Conservation (phyloP, 331 rosid species). For the Pyrus hybrid region DNA sequence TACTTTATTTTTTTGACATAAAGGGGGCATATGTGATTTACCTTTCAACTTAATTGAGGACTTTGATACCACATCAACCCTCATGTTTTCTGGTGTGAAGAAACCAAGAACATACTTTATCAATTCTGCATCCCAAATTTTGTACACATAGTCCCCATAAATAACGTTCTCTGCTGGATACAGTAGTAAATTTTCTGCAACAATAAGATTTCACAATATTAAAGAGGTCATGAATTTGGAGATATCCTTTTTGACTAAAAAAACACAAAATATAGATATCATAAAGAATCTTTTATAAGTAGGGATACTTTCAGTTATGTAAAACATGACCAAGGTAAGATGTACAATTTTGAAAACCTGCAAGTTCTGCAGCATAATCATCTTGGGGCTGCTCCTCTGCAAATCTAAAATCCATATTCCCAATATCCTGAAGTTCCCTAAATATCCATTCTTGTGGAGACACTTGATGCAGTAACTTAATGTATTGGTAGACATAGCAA, state of each 20-base stretch:
- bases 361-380: constrained; percentile 94
- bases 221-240: neutral
- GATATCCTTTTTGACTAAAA: neutral
- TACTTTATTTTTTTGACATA: neutral
- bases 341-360: constrained; percentile 40
- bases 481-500: constrained; percentile 78
- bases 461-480: constrained; percentile 54
- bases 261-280: neutral
- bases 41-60: constrained; percentile 50
- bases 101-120: constrained; percentile 62
- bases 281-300: neutral
- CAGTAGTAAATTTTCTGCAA: constrained; percentile 62
- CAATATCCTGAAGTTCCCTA: constrained; percentile 85
- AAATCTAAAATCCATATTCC: constrained; percentile 92
- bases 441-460: constrained; percentile 97
- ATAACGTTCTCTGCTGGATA: constrained; percentile 86
- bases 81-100: constrained; percentile 90
- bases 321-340: neutral
- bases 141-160: constrained; percentile 72
- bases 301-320: neutral
- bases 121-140: constrained; percentile 73
- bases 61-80: constrained; percentile 78
- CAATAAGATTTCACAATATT: constrained; percentile 11
- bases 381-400: constrained; percentile 97
- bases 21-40: neutral